phyloP scores from a whole-genome alignment of 257 asterid species.

The Petrea volubilis region DNA sequence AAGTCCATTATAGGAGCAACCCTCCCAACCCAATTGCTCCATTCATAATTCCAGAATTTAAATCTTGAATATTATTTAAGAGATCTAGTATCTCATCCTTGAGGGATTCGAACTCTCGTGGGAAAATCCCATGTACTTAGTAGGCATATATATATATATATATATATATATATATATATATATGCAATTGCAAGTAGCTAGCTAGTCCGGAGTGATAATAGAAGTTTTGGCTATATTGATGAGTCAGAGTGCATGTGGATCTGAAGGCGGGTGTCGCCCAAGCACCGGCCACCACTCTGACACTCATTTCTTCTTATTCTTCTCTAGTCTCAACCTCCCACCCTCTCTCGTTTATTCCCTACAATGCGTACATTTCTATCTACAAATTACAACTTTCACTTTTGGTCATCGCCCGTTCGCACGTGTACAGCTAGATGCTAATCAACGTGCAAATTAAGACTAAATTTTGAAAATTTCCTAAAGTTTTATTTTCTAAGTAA shows the following conservation, averaged over 20 bases:
- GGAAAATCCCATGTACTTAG: too few relatives aligned
- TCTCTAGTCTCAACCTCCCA: background rate
- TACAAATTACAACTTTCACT: background rate
- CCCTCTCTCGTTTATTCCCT: slow-evolving; percentile 7
- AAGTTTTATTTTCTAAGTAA: background rate
- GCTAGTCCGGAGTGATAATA: background rate
- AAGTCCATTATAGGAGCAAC: too few relatives aligned
- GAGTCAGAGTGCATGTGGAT: slow-evolving; percentile 30
- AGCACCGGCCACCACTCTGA: slow-evolving; percentile 39
- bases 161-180: background rate
- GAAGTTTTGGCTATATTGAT: background rate
- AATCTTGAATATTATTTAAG: too few relatives aligned
- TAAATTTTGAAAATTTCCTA: background rate
- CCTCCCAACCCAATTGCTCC: too few relatives aligned
- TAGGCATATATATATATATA: background rate
- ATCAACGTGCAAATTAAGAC: slow-evolving; percentile 22
- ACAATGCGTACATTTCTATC: slow-evolving; percentile 11
- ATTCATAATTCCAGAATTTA: too few relatives aligned
- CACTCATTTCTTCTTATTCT: slow-evolving; percentile 19
- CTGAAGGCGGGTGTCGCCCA: slow-evolving; percentile 38
- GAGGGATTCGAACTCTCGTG: too few relatives aligned
- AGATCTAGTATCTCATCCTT: too few relatives aligned
- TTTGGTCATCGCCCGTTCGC: slow-evolving; percentile 14
- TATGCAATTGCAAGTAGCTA: background rate
- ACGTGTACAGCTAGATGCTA: slow-evolving; percentile 36